phyloP scores from a whole-genome alignment of 23 red algal genomes.

The Agarophyton chilense region DNA sequence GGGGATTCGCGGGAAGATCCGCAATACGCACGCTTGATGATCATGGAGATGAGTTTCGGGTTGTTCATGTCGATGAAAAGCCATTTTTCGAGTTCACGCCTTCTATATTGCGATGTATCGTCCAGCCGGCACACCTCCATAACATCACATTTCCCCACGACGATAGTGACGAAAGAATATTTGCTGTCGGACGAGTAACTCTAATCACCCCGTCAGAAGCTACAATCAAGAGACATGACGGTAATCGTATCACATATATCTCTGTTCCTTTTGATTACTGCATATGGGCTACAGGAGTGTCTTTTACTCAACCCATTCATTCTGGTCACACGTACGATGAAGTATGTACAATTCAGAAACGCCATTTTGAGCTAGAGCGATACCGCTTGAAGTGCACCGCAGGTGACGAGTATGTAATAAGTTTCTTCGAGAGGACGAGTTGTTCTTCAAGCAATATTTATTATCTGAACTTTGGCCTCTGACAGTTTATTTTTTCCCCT shows the following conservation, averaged over 20 bases:
- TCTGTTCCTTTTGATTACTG: conserved; percentile 55
- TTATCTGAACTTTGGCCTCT: neutral
- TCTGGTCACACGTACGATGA: conserved; percentile 1
- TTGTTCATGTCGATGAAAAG: conserved; percentile 60
- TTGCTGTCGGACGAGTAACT: conserved; percentile 26
- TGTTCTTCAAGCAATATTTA: neutral
- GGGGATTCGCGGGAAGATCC: conserved; percentile 62
- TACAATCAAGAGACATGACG: conserved; percentile 23
- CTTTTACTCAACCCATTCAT: conserved; percentile 41
- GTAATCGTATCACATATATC: conserved; percentile 1
- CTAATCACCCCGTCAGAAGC: conserved; percentile 28
- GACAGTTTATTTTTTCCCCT: neutral
- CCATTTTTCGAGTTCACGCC: conserved; percentile 78
- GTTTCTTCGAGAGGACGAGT: neutral
- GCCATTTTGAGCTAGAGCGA: conserved; percentile 32
- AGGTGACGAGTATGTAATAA: conserved; percentile 37
- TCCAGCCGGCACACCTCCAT: conserved; percentile 41
- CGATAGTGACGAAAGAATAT: neutral
- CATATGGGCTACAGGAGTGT: conserved; percentile 65
- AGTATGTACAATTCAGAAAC: conserved; percentile 19
- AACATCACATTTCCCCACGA: conserved; percentile 50
- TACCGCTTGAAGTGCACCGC: conserved; percentile 7
- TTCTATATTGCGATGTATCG: conserved; percentile 49
- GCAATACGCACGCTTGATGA: conserved; percentile 28
- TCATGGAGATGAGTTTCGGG: conserved; percentile 7